These are phyloP conservation scores for Daldinia bambusicola DNA, from an alignment of 495 filamentous ascomycete species.

Conservation along the genomic window DNA sequence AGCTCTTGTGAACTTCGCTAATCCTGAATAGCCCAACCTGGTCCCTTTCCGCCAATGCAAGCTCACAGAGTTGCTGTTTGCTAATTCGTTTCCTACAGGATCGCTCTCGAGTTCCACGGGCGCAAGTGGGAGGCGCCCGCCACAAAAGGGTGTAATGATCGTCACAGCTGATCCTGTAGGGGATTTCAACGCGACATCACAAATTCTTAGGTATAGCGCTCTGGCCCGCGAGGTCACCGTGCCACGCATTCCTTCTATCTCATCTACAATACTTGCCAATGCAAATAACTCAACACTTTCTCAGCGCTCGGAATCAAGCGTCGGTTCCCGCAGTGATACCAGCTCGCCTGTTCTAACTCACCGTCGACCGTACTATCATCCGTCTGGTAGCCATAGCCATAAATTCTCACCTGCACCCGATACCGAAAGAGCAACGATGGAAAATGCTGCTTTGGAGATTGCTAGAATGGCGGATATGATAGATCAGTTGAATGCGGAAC, in stretches of 20 bases:
- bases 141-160: conserved; percentile 93
- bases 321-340: conserved; percentile 48
- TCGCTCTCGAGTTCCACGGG: conserved; percentile 58
- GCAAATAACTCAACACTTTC: conserved; percentile 61
- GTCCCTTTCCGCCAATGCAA: conserved; percentile 97
- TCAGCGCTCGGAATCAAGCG: conserved; percentile 43
- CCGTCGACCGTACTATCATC: conserved; percentile 50
- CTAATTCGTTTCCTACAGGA: conserved; percentile 86
- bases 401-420: conserved; percentile 60
- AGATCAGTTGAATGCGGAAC: conserved; percentile 74
- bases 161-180: conserved; percentile 94
- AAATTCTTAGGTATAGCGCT: conserved; percentile 95
- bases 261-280: conserved; percentile 57
- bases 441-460: conserved; percentile 78
- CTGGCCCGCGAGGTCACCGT: conserved; percentile 93
- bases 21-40: conserved; percentile 69
- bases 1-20: conserved; percentile 22
- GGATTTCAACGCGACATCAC: conserved; percentile 95
- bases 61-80: conserved; percentile 94
- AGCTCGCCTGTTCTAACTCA: conserved; percentile 48
- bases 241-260: conserved; percentile 83
- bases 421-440: conserved; percentile 73
- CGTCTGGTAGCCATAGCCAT: conserved; percentile 52
- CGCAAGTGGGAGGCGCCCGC: conserved; percentile 56
- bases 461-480: conserved; percentile 77